Conservation (phyloP, 352 stramenopile species). For the Phytophthora pseudosyringae region DNA sequence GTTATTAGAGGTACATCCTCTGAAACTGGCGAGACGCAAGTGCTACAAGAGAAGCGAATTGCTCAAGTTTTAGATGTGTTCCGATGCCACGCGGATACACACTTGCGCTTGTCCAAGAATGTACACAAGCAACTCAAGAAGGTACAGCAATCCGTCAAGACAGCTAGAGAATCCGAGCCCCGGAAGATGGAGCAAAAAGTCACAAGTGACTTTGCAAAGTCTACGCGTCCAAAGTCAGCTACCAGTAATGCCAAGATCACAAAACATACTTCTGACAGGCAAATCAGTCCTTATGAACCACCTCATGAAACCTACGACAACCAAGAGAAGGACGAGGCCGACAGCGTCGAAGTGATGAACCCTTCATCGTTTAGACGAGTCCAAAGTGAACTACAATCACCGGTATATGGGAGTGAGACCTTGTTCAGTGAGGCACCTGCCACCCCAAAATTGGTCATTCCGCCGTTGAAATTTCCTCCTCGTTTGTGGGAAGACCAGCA, state of each 20-base stretch:
- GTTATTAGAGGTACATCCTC: constrained; percentile 7
- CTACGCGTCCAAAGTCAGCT: constrained; percentile 6
- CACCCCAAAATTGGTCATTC: constrained; percentile 14
- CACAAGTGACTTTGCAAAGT: not conserved
- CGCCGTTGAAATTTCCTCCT: constrained; percentile 26
- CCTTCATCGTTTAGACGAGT: not conserved
- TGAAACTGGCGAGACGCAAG: not conserved
- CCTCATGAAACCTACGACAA: constrained; percentile 1
- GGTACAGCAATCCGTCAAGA: constrained; percentile 9
- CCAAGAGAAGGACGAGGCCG: constrained; percentile 7
- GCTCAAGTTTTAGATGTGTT: constrained; percentile 22
- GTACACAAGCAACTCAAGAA: constrained; percentile 23
- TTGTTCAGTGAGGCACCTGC: constrained; percentile 1
- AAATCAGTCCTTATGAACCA: not conserved
- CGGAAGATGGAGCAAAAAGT: not conserved
- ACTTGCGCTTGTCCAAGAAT: constrained; percentile 19
- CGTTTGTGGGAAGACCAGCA: constrained; percentile 22
- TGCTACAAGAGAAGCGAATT: constrained; percentile 22
- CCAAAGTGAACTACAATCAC: not conserved
- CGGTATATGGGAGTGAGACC: not conserved
- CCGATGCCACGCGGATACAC: constrained; percentile 12
- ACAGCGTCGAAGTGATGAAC: not conserved
- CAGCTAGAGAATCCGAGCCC: not conserved
- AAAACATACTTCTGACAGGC: not conserved
- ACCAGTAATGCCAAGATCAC: not conserved